Base-by-base conservation (phyloP, 1,139 yeast genomes). In the Candida smagusa region DNA sequence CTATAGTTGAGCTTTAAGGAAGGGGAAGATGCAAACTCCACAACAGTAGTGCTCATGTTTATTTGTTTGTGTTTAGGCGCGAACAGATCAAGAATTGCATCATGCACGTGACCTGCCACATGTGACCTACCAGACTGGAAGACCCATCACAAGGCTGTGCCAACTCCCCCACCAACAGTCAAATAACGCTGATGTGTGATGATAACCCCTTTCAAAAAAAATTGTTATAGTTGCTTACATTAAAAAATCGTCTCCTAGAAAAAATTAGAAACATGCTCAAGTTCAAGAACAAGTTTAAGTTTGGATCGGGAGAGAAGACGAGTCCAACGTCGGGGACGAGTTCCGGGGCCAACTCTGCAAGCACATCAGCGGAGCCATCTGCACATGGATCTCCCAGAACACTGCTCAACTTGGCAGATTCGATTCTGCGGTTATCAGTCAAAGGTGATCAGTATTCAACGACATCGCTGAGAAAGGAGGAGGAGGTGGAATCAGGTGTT, bases 251-350 rank as follows among this genome's bases (percentile, higher is more conserved):
- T 11, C 27, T 11, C 27, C 12, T 24, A 24, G 11, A 24, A 24
- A 24, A 24, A 24, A 24, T 9, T 9, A 24, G 7, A 28, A 4
- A 12, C 31, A 69, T 69, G 75, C 57, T 68, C 35, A 70, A 68
- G 50, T 67, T 71, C 53, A 71, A 69, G 48, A 71, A 70, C 49
- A 71, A 71, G 53, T 67, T 71, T 55, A 70, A 68, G 54, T 68
- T 71, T 48, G 69, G 74, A 16, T 54, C 69, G 7, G 54, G 67
- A 30, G 25, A 22, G 9, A 34, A 16, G 19, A 44, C 37, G 22
- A 28, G 41, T 6, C 38, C 42, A 11, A 27, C 38, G 12, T 41
- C 60, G 26, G 35, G 47, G 7, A 39, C 50, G 12, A 35, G 36
- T n/a, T 9, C 33, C 34, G 12, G 36, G 21, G 34, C 28, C 12